phyloP scores from a whole-genome alignment of 805 yeast species.

The Cyberlindnera mycetangii region DNA sequence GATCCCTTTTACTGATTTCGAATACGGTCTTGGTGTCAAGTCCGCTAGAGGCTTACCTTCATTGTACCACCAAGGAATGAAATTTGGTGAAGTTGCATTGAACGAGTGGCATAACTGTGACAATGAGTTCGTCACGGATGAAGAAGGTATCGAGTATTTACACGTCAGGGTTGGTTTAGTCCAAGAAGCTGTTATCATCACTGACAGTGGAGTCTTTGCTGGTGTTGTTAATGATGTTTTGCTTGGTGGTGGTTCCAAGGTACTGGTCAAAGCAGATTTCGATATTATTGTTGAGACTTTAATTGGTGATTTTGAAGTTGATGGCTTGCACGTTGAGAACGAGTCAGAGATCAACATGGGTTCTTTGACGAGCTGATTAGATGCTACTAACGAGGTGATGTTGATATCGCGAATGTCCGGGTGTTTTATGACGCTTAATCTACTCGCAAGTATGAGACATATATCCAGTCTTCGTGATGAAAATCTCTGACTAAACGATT shows the following conservation, averaged over 20 bases:
- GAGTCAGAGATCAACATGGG: conserved; percentile 24
- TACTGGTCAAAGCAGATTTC: conserved; percentile 36
- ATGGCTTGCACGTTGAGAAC: conserved; percentile 28
- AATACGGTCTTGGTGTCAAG: conserved; percentile 23
- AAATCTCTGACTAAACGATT: too few relatives aligned
- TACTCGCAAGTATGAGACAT: too few relatives aligned
- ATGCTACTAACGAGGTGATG: too few relatives aligned
- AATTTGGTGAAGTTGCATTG: conserved; percentile 44
- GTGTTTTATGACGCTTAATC: too few relatives aligned
- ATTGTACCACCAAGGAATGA: conserved; percentile 36
- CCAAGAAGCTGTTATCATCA: conserved; percentile 42
- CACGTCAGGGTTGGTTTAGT: conserved; percentile 38
- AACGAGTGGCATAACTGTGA: conserved; percentile 44
- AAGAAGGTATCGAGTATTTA: conserved; percentile 24
- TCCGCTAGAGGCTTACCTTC: conserved; percentile 16
- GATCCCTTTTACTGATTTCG: conserved; percentile 29
- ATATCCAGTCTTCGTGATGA: too few relatives aligned
- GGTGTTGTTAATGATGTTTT: conserved; percentile 42
- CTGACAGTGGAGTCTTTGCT: conserved; percentile 39
- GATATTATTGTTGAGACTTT: conserved; percentile 33
- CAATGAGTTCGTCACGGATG: conserved; percentile 29
- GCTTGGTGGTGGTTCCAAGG: conserved; percentile 35
- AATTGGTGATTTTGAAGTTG: conserved; percentile 34
- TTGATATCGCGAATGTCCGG: too few relatives aligned
- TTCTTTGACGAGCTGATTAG: background rate